Percentiles rank a stretch among this genome's conserved stretches.
Evolutionary conservation across 1,139 yeast species (phyloP).

Genomic region (Suhomyces coccinellae): DNA sequence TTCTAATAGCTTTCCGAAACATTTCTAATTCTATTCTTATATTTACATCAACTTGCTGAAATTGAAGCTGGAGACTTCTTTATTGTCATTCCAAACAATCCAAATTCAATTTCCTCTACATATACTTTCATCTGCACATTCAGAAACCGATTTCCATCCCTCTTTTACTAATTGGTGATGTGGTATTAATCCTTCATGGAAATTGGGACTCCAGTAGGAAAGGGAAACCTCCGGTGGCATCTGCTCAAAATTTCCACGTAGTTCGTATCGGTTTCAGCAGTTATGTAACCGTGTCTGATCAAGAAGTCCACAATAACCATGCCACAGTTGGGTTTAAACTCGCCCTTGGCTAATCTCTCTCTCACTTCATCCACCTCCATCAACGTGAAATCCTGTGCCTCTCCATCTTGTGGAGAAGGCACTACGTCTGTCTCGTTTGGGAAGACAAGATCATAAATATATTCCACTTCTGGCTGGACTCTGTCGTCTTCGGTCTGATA

Average conservation of each 20-base stretch:
- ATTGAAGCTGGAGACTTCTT: too few relatives aligned
- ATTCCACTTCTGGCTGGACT: slow-evolving; percentile 89
- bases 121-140: too few relatives aligned
- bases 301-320: slow-evolving; percentile 78
- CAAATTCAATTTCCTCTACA: too few relatives aligned
- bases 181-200: too few relatives aligned
- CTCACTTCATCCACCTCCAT: slow-evolving; percentile 61
- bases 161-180: too few relatives aligned
- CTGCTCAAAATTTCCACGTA: slow-evolving; percentile 57
- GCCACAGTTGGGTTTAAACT: slow-evolving; percentile 90
- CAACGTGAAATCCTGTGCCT: slow-evolving; percentile 71
- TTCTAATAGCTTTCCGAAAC: too few relatives aligned
- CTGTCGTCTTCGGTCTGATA: slow-evolving; percentile 52
- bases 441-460: slow-evolving; percentile 69
- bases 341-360: slow-evolving; percentile 45
- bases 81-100: too few relatives aligned
- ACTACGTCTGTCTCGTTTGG: slow-evolving; percentile 42
- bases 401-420: slow-evolving; percentile 83
- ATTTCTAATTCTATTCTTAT: too few relatives aligned
- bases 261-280: slow-evolving; percentile 61
- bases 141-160: too few relatives aligned
- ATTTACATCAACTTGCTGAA: too few relatives aligned
- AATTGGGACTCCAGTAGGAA: slow-evolving; percentile 48
- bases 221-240: slow-evolving; percentile 70
- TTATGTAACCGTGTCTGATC: slow-evolving; percentile 73